phyloP scores from a whole-genome alignment of 257 asterid species.

The Paraleonurus japonicus region DNA sequence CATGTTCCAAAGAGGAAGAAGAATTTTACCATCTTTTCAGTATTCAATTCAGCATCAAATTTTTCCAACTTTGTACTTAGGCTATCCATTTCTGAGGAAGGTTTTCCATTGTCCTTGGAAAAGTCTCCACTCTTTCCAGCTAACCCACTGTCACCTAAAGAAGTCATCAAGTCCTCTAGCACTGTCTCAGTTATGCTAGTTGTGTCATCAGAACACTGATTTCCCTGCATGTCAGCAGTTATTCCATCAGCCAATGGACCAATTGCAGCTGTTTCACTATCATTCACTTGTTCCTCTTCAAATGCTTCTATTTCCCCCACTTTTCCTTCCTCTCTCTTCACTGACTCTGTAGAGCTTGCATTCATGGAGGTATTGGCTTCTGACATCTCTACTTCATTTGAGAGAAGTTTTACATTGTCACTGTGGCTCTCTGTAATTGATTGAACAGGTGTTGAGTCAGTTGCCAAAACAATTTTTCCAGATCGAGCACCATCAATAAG shows the following conservation, averaged over 20 bases:
- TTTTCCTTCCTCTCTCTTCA: slow-evolving; percentile 38
- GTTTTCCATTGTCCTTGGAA: slow-evolving; percentile 38
- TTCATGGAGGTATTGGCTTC: slow-evolving; percentile 35
- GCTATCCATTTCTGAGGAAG: slow-evolving; percentile 42
- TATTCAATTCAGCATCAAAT: slow-evolving; percentile 46
- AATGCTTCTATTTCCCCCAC: slow-evolving; percentile 33
- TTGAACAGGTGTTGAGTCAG: slow-evolving; percentile 37
- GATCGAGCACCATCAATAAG: slow-evolving; percentile 72
- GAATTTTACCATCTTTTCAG: slow-evolving; percentile 61
- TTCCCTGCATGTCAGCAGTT: slow-evolving; percentile 36
- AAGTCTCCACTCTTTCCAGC: slow-evolving; percentile 34
- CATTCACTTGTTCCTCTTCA: slow-evolving; percentile 43
- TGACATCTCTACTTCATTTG: slow-evolving; percentile 46
- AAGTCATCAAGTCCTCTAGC: slow-evolving; percentile 38
- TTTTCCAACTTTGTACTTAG: slow-evolving; percentile 39
- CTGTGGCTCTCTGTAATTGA: slow-evolving; percentile 42
- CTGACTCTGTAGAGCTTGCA: slow-evolving; percentile 37
- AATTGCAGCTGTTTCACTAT: slow-evolving; percentile 33
- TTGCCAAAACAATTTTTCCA: slow-evolving; percentile 37
- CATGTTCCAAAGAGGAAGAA: slow-evolving; percentile 21
- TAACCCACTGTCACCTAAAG: slow-evolving; percentile 40
- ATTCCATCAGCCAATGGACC: slow-evolving; percentile 40
- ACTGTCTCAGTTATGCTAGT: slow-evolving; percentile 40
- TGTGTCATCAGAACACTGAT: slow-evolving; percentile 41
- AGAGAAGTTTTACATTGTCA: slow-evolving; percentile 45